Base-by-base conservation (phyloP, 495 filamentous ascomycete species). In the Penicillium herquei region DNA sequence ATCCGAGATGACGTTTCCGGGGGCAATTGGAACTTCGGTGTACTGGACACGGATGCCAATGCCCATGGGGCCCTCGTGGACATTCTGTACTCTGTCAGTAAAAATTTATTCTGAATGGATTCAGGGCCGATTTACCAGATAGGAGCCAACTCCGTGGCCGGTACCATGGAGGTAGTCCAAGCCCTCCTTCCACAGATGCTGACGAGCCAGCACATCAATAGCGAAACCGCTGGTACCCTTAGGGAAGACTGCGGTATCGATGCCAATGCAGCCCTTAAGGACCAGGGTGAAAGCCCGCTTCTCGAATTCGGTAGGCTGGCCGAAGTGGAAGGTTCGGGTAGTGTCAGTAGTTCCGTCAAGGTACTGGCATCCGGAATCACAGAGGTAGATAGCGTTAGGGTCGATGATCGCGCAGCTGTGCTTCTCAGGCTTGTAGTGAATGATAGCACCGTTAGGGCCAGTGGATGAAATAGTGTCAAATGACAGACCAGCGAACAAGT, bases 401-500 rank as follows among this genome's bases (percentile, higher is more conserved):
- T 99, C 92, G 59, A 99, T 90, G 39, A 81, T 79, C 37, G 90
- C 80, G 72, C 95, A 98, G 56, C 76, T 84, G 49, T 90, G 90
- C 49, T 81, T 81, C 63, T 96, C 89, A 0, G 95, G 95, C 63
- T 91, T 93, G 76, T 99, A 99, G 70, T 99, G 95, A 44, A 99
- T 98, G 14, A 99, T 84, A 3, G 95, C 95, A 34, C 92, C 94
- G 74, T 99, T 98, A 17, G 94, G 74, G 6, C 95, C 95, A 1
- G 91, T 96, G 0, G 92, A 95, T 10, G 94, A 98, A 58, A 99
- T 98, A 5, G 95, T 96, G 59, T 90, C 86, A 62, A 99, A 99
- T 4, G 92, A 96, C 8, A 98, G 80, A 18, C 95, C 95, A 47
- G 89, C 91, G 67, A 92, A 98, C 53, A 89, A 78, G 43, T 91